Base-by-base conservation (phyloP, 2,329 filamentous ascomycete genomes). In the Tolypocladium album region DNA sequence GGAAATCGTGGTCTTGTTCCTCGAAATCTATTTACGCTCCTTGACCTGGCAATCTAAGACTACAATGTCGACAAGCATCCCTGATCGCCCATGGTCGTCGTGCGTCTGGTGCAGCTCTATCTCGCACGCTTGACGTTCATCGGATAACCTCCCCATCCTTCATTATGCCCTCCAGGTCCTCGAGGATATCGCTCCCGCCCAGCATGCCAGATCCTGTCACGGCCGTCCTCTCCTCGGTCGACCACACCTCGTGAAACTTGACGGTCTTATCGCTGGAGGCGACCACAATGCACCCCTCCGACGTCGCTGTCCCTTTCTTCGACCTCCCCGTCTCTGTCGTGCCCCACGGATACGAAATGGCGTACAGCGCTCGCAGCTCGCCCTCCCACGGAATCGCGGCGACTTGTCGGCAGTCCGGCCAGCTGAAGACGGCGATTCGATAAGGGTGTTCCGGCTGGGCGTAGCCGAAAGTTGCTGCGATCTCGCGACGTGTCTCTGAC, bases 241-340 rank as follows among this genome's bases (percentile, higher is more conserved):
- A 81, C 94, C 92, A 97, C 13, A 99, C 86, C 75, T 97, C 92
- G 72, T 97, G 92, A 68, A 97, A 97, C 70, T 94, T 94, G 72
- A 97, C 88, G 66, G 85, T 95, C 70, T 91, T 88, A 74, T 97
- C 92, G 69, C 92, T 96, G 52, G 90, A 89, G 20, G 92, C 93
- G 58, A 99, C 88, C 22, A 97, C 89, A 65, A 99, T 87, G 70
- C 92, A 96, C 0, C 66, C 75, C 68, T 79, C 75, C 70, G 69
- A 61, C 60, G 65, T 50, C 58, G 67, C 62, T 62, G 66, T 12
- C 55, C 61, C 63, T 57, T 58, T 66, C 66, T 27, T 67, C 61
- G 53, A 63, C 63, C 55, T 58, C 66, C 65, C 68, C 47, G 63
- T 65, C 40, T 72, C 71, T 17, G 65, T 64, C 2, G 75, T 74